Conservation (phyloP, 2,329 filamentous ascomycete genomes). For the Fusarium camptoceras region DNA sequence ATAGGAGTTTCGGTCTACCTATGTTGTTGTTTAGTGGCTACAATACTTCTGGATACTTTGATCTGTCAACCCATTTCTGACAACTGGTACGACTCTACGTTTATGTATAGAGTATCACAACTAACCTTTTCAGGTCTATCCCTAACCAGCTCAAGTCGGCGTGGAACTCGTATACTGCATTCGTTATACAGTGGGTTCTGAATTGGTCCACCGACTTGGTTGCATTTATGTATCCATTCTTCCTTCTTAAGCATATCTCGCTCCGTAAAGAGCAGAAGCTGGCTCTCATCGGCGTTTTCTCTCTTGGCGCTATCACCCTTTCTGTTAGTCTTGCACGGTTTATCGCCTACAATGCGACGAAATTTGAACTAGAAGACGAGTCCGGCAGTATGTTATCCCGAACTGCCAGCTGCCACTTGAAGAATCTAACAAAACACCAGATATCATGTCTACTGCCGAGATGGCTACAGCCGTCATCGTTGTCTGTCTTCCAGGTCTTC, state of each 20-base stretch:
- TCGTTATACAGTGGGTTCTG: slow-evolving; percentile 12
- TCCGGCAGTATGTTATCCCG: neutral
- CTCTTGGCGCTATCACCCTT: slow-evolving; percentile 8
- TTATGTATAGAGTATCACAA: rapidly evolving
- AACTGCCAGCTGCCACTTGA: rapidly evolving
- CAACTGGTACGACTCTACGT: neutral
- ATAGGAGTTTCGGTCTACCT: slow-evolving; percentile 10
- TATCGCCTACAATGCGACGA: slow-evolving; percentile 16
- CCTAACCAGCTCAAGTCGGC: slow-evolving; percentile 12
- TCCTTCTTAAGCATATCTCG: slow-evolving; percentile 9
- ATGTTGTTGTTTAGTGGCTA: neutral
- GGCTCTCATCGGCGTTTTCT: slow-evolving; percentile 16
- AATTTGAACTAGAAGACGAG: slow-evolving; percentile 21
- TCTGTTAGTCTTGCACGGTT: slow-evolving; percentile 14
- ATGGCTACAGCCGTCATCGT: slow-evolving; percentile 22
- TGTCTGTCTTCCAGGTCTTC: slow-evolving; percentile 11
- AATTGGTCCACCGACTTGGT: slow-evolving; percentile 17
- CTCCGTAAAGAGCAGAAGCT: slow-evolving; percentile 17
- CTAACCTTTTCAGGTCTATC: neutral
- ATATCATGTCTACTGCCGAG: slow-evolving; percentile 4
- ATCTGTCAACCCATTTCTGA: slow-evolving; percentile 8
- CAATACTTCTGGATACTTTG: slow-evolving; percentile 13
- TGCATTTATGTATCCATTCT: slow-evolving; percentile 17
- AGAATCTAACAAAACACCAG: neutral
- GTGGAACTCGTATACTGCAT: slow-evolving; percentile 20